Percentiles rank a stretch among this genome's conserved stretches.
phyloP scores from a whole-genome alignment of 1,284 basidiomycete species.

The Schizophyllum commune region DNA sequence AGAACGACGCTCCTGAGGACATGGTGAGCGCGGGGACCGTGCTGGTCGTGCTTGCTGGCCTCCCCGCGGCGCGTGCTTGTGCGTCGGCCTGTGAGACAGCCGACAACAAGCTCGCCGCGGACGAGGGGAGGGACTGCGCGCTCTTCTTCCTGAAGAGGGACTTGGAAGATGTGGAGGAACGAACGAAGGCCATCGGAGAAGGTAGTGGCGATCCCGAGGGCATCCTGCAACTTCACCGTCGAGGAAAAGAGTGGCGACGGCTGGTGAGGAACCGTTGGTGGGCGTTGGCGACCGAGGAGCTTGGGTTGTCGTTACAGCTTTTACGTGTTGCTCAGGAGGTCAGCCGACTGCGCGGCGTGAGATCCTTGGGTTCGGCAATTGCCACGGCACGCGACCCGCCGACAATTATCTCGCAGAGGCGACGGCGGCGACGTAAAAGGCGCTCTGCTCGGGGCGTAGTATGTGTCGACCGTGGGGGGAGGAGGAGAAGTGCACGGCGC shows the following conservation, averaged over 20 bases:
- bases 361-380: neutral
- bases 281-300: neutral
- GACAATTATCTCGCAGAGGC: too few species aligned
- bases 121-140: neutral
- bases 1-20: slow-evolving; percentile 57
- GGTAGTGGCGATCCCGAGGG: neutral
- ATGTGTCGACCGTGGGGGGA: too few species aligned
- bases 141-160: neutral
- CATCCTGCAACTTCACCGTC: neutral
- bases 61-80: neutral
- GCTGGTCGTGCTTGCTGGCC: slow-evolving; percentile 1
- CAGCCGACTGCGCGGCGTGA: neutral
- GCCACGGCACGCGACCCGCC: neutral
- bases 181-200: neutral
- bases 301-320: neutral
- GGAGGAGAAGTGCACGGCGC: too few species aligned
- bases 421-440: too few species aligned
- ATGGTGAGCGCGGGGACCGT: slow-evolving; percentile 36
- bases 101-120: slow-evolving; percentile 5
- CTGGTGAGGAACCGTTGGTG: neutral
- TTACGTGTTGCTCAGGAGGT: neutral
- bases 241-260: neutral
- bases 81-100: slow-evolving; percentile 7
- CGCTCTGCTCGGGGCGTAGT: too few species aligned
- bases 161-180: neutral